These are phyloP conservation scores for Colletotrichum sp. DNA, from an alignment of 2,329 filamentous ascomycete genomes.

Conservation along the genomic window DNA sequence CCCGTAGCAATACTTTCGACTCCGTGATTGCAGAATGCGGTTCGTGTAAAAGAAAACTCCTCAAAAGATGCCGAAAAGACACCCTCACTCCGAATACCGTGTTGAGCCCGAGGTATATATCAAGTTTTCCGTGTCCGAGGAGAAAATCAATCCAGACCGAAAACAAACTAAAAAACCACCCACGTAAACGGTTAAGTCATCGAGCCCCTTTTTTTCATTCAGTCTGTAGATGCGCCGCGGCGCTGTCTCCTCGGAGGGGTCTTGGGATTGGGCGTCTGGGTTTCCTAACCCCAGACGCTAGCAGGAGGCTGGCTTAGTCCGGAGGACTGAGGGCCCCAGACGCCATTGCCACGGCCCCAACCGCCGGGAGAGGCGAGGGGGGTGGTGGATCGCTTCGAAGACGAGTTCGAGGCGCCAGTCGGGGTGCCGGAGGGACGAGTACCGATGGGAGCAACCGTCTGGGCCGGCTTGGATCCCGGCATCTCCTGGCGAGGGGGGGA, in stretches of 20 bases:
- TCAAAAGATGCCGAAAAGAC: constrained; percentile 17
- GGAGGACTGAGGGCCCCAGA: constrained; percentile 80
- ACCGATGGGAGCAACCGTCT: constrained; percentile 88
- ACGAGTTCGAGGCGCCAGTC: constrained; percentile 48
- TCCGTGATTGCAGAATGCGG: constrained; percentile 21
- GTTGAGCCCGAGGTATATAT: constrained; percentile 22
- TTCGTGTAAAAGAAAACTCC: constrained; percentile 21
- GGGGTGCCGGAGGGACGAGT: constrained; percentile 76
- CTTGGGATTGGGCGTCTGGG: background rate
- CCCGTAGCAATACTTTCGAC: constrained; percentile 19
- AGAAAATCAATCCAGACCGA: constrained; percentile 15
- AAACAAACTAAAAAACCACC: constrained; percentile 16
- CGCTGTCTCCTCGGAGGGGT: background rate
- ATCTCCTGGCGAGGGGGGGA: constrained; percentile 77
- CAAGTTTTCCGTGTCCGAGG: constrained; percentile 20
- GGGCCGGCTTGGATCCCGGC: constrained; percentile 56
- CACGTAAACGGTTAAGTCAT: background rate
- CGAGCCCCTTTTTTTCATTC: background rate
- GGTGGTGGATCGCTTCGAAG: constrained; percentile 81
- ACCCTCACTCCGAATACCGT: constrained; percentile 22
- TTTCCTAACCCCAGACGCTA: constrained; percentile 84
- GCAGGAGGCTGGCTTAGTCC: constrained; percentile 80
- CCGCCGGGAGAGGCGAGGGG: constrained; percentile 87
- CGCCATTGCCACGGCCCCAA: constrained; percentile 81
- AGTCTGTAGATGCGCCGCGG: background rate